These are phyloP conservation scores for Agrocybe praecox DNA, from an alignment of 768 basidiomycete species.

Conservation along the genomic window DNA sequence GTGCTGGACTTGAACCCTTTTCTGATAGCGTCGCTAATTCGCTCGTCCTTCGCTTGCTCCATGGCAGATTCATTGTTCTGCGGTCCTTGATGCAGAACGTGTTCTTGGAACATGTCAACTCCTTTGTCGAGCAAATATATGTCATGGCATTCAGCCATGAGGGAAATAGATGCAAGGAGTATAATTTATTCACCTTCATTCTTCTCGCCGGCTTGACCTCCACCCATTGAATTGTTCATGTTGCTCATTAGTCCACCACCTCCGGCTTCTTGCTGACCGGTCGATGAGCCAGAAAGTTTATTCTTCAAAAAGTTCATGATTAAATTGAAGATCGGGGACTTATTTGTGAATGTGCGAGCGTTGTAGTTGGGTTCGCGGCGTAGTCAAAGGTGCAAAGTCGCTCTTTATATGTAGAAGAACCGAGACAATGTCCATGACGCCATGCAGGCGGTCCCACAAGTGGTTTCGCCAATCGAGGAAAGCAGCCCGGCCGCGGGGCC, in stretches of 20 bases:
- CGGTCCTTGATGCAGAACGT: slow-evolving; percentile 32
- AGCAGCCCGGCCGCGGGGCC: too few relatives aligned
- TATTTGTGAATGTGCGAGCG: too few relatives aligned
- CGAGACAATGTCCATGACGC: too few relatives aligned
- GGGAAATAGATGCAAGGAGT: too few relatives aligned
- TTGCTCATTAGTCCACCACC: slow-evolving; percentile 31
- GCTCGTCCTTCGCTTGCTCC: slow-evolving; percentile 45
- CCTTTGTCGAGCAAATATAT: slow-evolving; percentile 43
- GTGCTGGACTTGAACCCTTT: slow-evolving; percentile 34
- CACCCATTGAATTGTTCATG: slow-evolving; percentile 30
- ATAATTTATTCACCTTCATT: slow-evolving; percentile 41
- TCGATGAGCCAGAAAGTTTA: slow-evolving; percentile 1
- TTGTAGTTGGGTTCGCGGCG: too few relatives aligned
- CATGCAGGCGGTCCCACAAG: too few relatives aligned
- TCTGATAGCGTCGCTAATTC: slow-evolving; percentile 42
- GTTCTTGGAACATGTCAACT: slow-evolving; percentile 44
- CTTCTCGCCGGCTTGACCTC: slow-evolving; percentile 32
- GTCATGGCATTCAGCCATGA: too few relatives aligned
- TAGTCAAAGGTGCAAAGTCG: too few relatives aligned
- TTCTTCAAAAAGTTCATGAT: slow-evolving; percentile 22
- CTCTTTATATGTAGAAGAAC: too few relatives aligned
- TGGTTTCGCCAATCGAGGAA: too few relatives aligned
- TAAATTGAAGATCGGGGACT: too few relatives aligned
- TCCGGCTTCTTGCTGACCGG: background rate
- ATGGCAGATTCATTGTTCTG: slow-evolving; percentile 45